A percentile compares a stretch with the other conserved stretches of the same genome.
Conservation (phyloP, 2,329 filamentous ascomycete species). For the Nannizzia gypsea region DNA sequence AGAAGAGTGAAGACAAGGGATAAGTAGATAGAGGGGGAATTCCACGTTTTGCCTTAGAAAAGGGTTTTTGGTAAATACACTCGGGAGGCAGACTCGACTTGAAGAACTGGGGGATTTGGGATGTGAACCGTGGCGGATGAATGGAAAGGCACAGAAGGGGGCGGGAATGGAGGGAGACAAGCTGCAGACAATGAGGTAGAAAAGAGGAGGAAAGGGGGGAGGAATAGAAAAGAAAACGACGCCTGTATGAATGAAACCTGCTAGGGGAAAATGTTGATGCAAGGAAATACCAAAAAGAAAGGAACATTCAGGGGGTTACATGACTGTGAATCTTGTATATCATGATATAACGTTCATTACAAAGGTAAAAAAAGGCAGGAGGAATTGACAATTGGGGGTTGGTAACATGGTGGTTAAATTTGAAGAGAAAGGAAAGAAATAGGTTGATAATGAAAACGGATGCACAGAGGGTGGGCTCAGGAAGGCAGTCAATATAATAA, state of each 20-base stretch:
- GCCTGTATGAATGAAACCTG: conserved; percentile 1
- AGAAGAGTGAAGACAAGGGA: not conserved
- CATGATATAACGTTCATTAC: conserved; percentile 23
- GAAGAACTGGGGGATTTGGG: not conserved
- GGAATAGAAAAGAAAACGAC: conserved; percentile 1
- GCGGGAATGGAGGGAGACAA: not conserved
- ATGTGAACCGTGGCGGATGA: not conserved
- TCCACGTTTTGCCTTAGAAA: not conserved
- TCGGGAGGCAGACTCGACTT: not conserved
- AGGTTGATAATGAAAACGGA: not conserved
- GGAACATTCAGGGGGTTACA: conserved; percentile 27
- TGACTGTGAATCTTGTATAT: conserved; percentile 39
- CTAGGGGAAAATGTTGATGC: not conserved
- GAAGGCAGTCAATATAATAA: conserved; percentile 2
- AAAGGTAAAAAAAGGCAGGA: conserved; percentile 10
- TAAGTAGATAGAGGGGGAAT: not conserved
- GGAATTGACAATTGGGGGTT: not conserved
- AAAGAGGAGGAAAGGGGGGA: not conserved
- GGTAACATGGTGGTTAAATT: not conserved
- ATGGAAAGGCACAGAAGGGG: not conserved
- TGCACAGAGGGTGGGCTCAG: not conserved
- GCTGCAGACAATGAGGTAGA: not conserved
- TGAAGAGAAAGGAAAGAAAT: not conserved
- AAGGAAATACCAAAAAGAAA: conserved; percentile 9
- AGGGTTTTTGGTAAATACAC: conserved; percentile 1